phyloP scores from a whole-genome alignment of 2,329 filamentous ascomycete species.

The Exophiala dermatitidis region DNA sequence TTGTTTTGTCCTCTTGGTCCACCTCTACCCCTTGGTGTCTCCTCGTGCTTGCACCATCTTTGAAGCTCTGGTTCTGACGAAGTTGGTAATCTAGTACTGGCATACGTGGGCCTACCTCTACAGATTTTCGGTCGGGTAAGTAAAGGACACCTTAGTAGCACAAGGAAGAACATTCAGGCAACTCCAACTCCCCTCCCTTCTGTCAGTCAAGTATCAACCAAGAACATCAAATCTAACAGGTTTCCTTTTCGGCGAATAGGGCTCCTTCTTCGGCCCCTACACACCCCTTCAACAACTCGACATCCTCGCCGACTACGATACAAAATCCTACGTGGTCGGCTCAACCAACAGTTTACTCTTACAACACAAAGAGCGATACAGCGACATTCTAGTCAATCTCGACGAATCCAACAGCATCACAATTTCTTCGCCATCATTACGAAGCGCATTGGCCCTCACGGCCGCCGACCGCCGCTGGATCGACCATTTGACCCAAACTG shows the following conservation, averaged over 20 bases:
- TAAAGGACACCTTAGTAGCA: not conserved
- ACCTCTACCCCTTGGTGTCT: too few species aligned
- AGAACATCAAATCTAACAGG: too few species aligned
- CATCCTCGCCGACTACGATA: constrained; percentile 83
- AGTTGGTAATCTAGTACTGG: constrained; percentile 52
- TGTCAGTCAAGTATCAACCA: too few species aligned
- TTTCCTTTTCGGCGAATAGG: too few species aligned
- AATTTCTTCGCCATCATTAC: constrained; percentile 72
- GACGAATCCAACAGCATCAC: constrained; percentile 65
- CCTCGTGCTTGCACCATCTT: too few species aligned
- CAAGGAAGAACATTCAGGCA: not conserved
- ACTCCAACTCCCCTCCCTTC: not conserved
- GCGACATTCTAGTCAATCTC: constrained; percentile 91
- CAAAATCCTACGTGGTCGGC: constrained; percentile 94
- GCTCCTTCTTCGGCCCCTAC: constrained; percentile 91
- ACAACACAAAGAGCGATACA: constrained; percentile 91
- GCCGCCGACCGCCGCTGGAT: constrained; percentile 91
- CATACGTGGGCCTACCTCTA: constrained; percentile 89
- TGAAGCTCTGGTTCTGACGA: constrained; percentile 11
- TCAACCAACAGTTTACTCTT: constrained; percentile 91
- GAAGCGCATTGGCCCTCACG: constrained; percentile 67
- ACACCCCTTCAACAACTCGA: constrained; percentile 94
- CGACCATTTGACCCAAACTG: constrained; percentile 84
- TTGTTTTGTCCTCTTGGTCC: not conserved
- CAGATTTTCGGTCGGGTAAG: constrained; percentile 86